These are phyloP conservation scores for Cercospora sojina DNA, from an alignment of 2,329 filamentous ascomycete genomes.

Conservation along the genomic window DNA sequence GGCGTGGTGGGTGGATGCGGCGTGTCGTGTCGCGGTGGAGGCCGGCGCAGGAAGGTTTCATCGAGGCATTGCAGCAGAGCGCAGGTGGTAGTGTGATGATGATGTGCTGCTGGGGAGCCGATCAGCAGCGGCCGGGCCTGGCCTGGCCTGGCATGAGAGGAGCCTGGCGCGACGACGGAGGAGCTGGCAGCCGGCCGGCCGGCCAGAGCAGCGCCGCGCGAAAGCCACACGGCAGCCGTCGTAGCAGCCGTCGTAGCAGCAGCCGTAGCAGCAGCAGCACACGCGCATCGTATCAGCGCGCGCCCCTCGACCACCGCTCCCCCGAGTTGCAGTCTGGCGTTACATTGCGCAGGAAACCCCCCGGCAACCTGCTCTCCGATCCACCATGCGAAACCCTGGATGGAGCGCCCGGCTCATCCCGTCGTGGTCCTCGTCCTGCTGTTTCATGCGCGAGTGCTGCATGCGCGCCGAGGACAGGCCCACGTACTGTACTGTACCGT, in stretches of 20 bases:
- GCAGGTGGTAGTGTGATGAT: not conserved
- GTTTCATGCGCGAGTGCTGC: slow-evolving; percentile 11
- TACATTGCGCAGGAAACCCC: slow-evolving; percentile 3
- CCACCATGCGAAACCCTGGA: not conserved
- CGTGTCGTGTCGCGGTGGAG: not conserved
- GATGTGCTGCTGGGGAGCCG: slow-evolving; percentile 12
- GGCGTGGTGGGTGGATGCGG: no score
- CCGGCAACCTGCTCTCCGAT: not conserved
- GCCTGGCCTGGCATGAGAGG: not conserved
- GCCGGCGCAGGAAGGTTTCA: slow-evolving; percentile 22
- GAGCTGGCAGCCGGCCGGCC: not conserved
- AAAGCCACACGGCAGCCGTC: not conserved
- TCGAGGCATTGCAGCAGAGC: slow-evolving; percentile 17
- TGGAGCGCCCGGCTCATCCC: not conserved
- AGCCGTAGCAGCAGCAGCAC: not conserved
- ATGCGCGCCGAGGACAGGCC: slow-evolving; percentile 1
- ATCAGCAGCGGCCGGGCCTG: slow-evolving; percentile 11
- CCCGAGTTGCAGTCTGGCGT: slow-evolving; percentile 13
- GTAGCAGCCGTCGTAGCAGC: no score
- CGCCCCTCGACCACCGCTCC: not conserved
- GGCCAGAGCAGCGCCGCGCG: not conserved
- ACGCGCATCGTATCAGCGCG: not conserved
- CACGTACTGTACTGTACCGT: not conserved
- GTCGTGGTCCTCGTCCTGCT: not conserved
- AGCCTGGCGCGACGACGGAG: not conserved